Evolutionary conservation across 2,329 filamentous ascomycete genomes (phyloP).

Genomic region (Chalara sp.): DNA sequence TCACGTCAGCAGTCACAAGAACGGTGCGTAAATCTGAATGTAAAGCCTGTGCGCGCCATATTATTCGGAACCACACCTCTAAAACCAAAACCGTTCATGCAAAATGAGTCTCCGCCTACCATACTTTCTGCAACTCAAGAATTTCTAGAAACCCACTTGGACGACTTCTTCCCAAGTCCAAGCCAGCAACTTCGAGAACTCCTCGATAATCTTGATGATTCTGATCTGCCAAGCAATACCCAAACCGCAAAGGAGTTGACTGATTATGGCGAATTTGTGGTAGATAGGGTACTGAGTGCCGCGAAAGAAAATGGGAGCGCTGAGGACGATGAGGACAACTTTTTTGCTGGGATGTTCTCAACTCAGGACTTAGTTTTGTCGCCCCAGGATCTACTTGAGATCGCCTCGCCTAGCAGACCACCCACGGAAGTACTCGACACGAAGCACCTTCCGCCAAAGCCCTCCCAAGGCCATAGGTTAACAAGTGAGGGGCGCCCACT

Average conservation of each 20-base stretch:
- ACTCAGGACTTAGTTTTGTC: slow-evolving; percentile 41
- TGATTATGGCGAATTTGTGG: too few species aligned
- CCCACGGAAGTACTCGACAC: not conserved
- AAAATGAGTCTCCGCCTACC: not conserved
- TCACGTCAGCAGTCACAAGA: too few species aligned
- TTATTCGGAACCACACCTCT: too few species aligned
- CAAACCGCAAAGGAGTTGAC: slow-evolving; percentile 17
- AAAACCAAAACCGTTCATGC: too few species aligned
- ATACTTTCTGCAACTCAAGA: slow-evolving; percentile 42
- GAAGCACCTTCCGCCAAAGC: not conserved
- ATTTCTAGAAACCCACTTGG: slow-evolving; percentile 42
- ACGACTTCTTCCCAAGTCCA: slow-evolving; percentile 49
- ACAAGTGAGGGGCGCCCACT: not conserved
- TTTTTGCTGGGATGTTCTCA: slow-evolving; percentile 14
- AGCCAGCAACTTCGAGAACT: slow-evolving; percentile 50
- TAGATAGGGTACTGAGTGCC: not conserved
- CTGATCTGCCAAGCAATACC: slow-evolving; percentile 18
- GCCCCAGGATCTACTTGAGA: slow-evolving; percentile 40
- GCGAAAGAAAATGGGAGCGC: too few species aligned
- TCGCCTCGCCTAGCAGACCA: slow-evolving; percentile 24
- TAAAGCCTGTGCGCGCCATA: too few species aligned
- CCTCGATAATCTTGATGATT: slow-evolving; percentile 29
- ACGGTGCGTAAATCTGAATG: too few species aligned
- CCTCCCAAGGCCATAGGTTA: not conserved
- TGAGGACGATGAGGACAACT: slow-evolving; percentile 1